phyloP scores from a whole-genome alignment of 2,329 filamentous ascomycete genomes.

The Pyrenophora graminea region DNA sequence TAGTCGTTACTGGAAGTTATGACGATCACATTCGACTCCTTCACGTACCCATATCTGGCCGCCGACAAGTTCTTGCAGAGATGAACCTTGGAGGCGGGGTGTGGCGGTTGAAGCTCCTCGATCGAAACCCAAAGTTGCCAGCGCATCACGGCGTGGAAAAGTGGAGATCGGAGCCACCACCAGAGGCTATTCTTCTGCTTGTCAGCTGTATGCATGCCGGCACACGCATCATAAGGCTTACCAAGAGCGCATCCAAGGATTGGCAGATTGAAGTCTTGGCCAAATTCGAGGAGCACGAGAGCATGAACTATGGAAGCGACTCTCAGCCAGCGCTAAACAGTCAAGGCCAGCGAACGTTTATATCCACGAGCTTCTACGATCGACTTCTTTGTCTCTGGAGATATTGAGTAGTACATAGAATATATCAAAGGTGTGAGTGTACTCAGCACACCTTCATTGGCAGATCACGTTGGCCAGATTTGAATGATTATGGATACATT shows the following conservation, averaged over 20 bases:
- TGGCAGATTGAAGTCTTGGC: constrained; percentile 70
- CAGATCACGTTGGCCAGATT: neutral
- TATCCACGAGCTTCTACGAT: constrained; percentile 81
- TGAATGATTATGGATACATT: neutral
- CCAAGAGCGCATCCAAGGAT: constrained; percentile 27
- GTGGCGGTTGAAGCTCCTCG: constrained; percentile 76
- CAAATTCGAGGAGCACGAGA: constrained; percentile 81
- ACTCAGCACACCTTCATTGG: no score
- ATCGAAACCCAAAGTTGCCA: constrained; percentile 19
- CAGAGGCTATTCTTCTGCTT: constrained; percentile 49
- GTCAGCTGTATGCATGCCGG: constrained; percentile 96
- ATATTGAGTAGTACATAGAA: constrained; percentile 18
- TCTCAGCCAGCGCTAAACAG: constrained; percentile 52
- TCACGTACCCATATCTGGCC: constrained; percentile 45
- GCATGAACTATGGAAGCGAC: constrained; percentile 94
- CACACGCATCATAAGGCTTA: constrained; percentile 63
- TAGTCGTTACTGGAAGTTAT: constrained; percentile 87
- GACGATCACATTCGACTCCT: constrained; percentile 80
- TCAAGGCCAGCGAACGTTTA: constrained; percentile 50
- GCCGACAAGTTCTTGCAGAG: constrained; percentile 63
- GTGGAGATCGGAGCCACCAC: constrained; percentile 20
- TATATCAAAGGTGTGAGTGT: neutral
- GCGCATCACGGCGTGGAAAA: constrained; percentile 19
- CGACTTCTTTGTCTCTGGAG: constrained; percentile 70
- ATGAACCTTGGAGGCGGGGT: constrained; percentile 76